These are phyloP conservation scores for Luvunga scandens DNA, from an alignment of 345 rosid genomes.

Conservation along the genomic window DNA sequence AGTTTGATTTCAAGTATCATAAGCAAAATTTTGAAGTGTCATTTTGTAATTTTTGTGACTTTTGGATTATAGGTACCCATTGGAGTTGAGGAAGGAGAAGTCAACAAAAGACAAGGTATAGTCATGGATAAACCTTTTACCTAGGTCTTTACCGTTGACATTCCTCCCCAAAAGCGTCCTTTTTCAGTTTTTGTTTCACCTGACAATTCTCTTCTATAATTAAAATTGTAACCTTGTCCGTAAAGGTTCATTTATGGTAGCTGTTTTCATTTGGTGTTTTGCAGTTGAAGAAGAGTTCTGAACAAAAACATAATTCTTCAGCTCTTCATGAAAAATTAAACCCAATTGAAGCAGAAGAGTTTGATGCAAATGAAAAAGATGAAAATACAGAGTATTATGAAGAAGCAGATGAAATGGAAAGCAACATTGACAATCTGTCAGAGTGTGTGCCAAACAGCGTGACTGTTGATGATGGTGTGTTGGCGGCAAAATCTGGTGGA, in stretches of 20 bases:
- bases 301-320: conserved; percentile 32
- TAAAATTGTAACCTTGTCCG: too few species aligned
- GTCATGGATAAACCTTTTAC: conserved; percentile 1
- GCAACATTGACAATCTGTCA: conserved; percentile 50
- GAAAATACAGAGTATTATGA: conserved; percentile 28
- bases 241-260: neutral
- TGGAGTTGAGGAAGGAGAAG: conserved; percentile 91
- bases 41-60: neutral
- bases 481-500: conserved; percentile 36
- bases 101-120: conserved; percentile 84
- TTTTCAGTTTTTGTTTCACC: neutral
- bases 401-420: conserved; percentile 41
- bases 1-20: neutral
- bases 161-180: neutral
- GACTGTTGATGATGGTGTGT: conserved; percentile 35
- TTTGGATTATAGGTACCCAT: conserved; percentile 67
- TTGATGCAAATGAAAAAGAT: conserved; percentile 30
- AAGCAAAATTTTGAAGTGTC: neutral
- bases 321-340: conserved; percentile 34
- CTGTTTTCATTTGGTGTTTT: conserved; percentile 18
- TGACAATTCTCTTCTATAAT: neutral
- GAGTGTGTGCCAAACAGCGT: conserved; percentile 40
- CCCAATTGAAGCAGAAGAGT: conserved; percentile 38
- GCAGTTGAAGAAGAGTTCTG: conserved; percentile 66
- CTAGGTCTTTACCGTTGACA: neutral